These are phyloP conservation scores for Russula brevipes DNA, from an alignment of 768 basidiomycete genomes.

Conservation along the genomic window DNA sequence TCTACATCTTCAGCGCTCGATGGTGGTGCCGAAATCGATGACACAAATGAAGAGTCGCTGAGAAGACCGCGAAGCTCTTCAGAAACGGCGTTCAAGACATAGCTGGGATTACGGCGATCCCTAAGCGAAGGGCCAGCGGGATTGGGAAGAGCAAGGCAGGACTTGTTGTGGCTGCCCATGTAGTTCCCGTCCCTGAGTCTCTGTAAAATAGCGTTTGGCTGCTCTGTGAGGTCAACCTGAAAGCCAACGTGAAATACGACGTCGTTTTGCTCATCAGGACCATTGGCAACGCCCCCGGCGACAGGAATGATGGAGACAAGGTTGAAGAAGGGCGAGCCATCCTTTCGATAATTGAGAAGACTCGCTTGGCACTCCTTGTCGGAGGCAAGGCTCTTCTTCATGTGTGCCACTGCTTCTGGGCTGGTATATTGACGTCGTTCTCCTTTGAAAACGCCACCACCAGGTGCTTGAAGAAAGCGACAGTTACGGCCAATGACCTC, in stretches of 20 bases:
- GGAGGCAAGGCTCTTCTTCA: conserved; percentile 59
- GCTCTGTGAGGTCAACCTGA: conserved; percentile 87
- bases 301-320: conserved; percentile 90
- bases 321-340: conserved; percentile 83
- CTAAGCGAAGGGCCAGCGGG: conserved; percentile 25
- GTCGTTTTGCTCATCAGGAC: conserved; percentile 55
- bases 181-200: conserved; percentile 77
- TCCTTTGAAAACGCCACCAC: conserved; percentile 48
- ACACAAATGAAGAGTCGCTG: conserved; percentile 43
- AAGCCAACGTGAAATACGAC: conserved; percentile 89
- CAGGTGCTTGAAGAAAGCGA: conserved; percentile 82
- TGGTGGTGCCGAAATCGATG: conserved; percentile 29
- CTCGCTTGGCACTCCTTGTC: conserved; percentile 87
- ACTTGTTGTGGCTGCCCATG: conserved; percentile 53
- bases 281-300: conserved; percentile 47
- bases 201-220: conserved; percentile 77
- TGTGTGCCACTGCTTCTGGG: conserved; percentile 56
- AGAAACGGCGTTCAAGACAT: conserved; percentile 40
- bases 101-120: conserved; percentile 33
- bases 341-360: conserved; percentile 84
- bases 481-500: conserved; percentile 91
- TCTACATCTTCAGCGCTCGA: conserved; percentile 27
- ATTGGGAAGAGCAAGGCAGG: conserved; percentile 23
- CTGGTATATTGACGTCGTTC: conserved; percentile 56
- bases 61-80: conserved; percentile 49